Evolutionary conservation across 106 monocot species (phyloP).

Genomic region (Acorus calamus): DNA sequence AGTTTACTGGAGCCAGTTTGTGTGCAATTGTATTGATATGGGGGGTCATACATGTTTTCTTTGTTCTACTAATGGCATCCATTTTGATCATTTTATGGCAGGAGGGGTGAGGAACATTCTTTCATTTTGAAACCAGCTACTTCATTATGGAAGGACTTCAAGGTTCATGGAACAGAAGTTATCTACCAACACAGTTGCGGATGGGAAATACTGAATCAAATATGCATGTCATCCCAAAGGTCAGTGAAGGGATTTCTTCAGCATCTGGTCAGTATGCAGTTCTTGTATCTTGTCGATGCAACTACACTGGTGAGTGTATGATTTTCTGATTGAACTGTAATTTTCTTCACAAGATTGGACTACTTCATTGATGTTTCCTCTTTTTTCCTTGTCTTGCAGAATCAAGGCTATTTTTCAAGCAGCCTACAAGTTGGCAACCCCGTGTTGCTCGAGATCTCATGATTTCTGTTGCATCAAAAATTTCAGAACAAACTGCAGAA

Average conservation of each 20-base stretch:
- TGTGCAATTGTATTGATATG: too few species aligned
- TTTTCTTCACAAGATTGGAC: neutral
- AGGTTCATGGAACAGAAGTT: slow-evolving; percentile 18
- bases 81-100: slow-evolving; percentile 11
- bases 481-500: slow-evolving; percentile 30
- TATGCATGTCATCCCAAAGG: slow-evolving; percentile 14
- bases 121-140: slow-evolving; percentile 74
- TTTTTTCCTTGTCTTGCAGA: slow-evolving; percentile 26
- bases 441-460: slow-evolving; percentile 59
- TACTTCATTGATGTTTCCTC: neutral
- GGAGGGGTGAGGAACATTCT: slow-evolving; percentile 95
- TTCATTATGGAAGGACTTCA: slow-evolving; percentile 25
- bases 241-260: slow-evolving; percentile 16
- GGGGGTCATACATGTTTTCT: too few species aligned
- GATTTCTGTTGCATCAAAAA: slow-evolving; percentile 71
- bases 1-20: too few species aligned
- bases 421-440: slow-evolving; percentile 78
- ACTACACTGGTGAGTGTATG: slow-evolving; percentile 55
- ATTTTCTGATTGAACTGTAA: neutral
- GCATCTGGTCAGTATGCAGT: slow-evolving; percentile 54
- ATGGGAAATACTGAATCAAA: slow-evolving; percentile 22
- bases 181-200: slow-evolving; percentile 15
- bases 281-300: slow-evolving; percentile 78
- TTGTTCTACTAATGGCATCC: neutral
- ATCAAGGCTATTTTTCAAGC: slow-evolving; percentile 89